Evolutionary conservation across 164 flowering plant genomes (phyloP).

Genomic region (Kingdonia uniflora): DNA sequence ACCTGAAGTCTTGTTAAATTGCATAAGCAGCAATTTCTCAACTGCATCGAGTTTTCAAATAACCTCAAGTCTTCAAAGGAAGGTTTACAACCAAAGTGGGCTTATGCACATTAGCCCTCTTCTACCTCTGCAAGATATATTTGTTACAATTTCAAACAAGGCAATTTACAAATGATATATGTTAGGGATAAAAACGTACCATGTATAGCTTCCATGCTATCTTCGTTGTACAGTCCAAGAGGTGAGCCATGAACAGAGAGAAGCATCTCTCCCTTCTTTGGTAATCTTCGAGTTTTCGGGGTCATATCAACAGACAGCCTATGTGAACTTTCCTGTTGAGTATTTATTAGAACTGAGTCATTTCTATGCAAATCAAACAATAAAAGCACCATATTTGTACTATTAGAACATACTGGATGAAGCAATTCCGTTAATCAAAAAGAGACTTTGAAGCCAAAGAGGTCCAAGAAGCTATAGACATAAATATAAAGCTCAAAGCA

Average conservation of each 20-base stretch:
- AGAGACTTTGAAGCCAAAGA: no score
- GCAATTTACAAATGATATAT: background rate
- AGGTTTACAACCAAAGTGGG: background rate
- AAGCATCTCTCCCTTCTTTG: conserved; percentile 89
- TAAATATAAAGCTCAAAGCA: no score
- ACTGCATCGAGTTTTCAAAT: background rate
- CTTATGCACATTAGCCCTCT: conserved; percentile 17
- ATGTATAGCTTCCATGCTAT: conserved; percentile 78
- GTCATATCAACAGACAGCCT: conserved; percentile 73
- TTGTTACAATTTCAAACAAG: conserved; percentile 1
- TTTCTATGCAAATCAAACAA: background rate
- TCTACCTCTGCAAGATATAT: conserved; percentile 27
- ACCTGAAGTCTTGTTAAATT: no score
- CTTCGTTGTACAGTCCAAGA: conserved; percentile 79
- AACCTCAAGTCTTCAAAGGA: background rate
- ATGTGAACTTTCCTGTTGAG: conserved; percentile 37
- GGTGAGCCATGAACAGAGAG: conserved; percentile 85
- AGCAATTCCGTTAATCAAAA: no score
- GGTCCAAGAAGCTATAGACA: no score
- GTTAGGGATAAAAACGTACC: conserved; percentile 27
- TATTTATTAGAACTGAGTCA: background rate
- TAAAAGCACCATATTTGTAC: no score
- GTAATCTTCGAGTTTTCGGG: conserved; percentile 61
- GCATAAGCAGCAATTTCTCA: no score
- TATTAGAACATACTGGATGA: no score